A percentile compares a stretch with the other conserved stretches of the same genome.
These are phyloP conservation scores for Coniella vitis DNA, from an alignment of 2,329 filamentous ascomycete species.

Conservation along the genomic window DNA sequence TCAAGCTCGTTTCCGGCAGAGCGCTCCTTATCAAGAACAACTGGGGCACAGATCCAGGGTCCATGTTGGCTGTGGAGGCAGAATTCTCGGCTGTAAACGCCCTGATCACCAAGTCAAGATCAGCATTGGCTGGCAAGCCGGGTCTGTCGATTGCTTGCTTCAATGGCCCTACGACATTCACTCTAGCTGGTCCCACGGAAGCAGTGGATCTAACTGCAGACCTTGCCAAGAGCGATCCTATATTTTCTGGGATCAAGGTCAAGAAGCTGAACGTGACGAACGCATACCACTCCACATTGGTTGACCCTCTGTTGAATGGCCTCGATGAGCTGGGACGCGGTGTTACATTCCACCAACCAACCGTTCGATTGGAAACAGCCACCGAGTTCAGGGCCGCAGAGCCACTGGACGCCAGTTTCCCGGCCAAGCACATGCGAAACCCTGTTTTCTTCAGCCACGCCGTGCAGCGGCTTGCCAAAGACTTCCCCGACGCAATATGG, in stretches of 20 bases:
- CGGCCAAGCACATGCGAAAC: constrained; percentile 31
- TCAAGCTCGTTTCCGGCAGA: constrained; percentile 24
- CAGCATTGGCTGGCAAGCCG: no score
- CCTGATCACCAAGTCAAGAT: not conserved
- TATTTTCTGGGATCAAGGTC: constrained; percentile 19
- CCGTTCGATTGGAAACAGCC: constrained; percentile 20
- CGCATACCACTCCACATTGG: constrained; percentile 39
- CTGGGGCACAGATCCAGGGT: constrained; percentile 30
- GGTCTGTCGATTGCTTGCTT: constrained; percentile 38
- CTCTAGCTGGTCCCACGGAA: constrained; percentile 30
- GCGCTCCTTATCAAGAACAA: constrained; percentile 24
- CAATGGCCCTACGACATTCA: constrained; percentile 36
- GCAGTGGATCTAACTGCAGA: constrained; percentile 24
- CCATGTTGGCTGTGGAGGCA: constrained; percentile 31
- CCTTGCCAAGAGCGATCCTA: not conserved
- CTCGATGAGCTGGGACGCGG: constrained; percentile 27
- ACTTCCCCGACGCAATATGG: constrained; percentile 23
- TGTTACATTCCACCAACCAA: constrained; percentile 26
- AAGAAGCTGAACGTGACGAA: constrained; percentile 39
- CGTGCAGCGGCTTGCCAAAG: not conserved
- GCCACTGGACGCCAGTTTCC: constrained; percentile 10
- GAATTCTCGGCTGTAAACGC: not conserved
- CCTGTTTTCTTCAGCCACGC: constrained; percentile 39
- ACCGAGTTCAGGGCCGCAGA: constrained; percentile 19
- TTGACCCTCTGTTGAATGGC: constrained; percentile 28